phyloP scores from a whole-genome alignment of 352 stramenopile species.

The Pythium aristosporum region DNA sequence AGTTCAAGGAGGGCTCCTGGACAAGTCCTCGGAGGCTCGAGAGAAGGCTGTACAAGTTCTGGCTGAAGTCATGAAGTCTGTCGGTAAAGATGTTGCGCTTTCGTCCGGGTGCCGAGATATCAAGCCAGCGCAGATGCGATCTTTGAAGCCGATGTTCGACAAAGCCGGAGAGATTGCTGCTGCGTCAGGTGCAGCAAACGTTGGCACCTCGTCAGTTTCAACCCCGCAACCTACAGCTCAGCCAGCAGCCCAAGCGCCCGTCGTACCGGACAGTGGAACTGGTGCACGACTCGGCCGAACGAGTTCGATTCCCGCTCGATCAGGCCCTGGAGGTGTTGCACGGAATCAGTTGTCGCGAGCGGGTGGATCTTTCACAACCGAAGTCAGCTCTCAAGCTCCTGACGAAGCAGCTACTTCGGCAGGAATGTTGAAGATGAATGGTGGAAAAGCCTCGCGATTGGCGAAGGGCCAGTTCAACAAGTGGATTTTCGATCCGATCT shows the following conservation, averaged over 20 bases:
- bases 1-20: slow-evolving; percentile 72
- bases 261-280: neutral
- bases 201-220: neutral
- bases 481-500: slow-evolving; percentile 83
- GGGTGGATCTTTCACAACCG: slow-evolving; percentile 30
- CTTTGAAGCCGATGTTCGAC: slow-evolving; percentile 80
- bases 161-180: slow-evolving; percentile 54
- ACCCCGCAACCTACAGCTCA: slow-evolving; percentile 1
- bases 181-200: neutral
- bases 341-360: slow-evolving; percentile 18
- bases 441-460: slow-evolving; percentile 54
- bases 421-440: slow-evolving; percentile 62
- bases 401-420: slow-evolving; percentile 29
- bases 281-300: slow-evolving; percentile 11
- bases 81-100: slow-evolving; percentile 72
- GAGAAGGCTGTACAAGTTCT: slow-evolving; percentile 81
- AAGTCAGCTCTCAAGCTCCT: slow-evolving; percentile 7
- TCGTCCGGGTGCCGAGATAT: slow-evolving; percentile 76
- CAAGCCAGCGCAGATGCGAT: slow-evolving; percentile 84
- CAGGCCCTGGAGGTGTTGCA: slow-evolving; percentile 3
- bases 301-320: slow-evolving; percentile 18
- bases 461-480: slow-evolving; percentile 74
- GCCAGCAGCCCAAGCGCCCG: neutral
- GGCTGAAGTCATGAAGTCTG: slow-evolving; percentile 78
- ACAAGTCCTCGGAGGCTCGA: slow-evolving; percentile 81